Conservation (phyloP, 208 protist species). For the Acanthamoeba royreba region DNA sequence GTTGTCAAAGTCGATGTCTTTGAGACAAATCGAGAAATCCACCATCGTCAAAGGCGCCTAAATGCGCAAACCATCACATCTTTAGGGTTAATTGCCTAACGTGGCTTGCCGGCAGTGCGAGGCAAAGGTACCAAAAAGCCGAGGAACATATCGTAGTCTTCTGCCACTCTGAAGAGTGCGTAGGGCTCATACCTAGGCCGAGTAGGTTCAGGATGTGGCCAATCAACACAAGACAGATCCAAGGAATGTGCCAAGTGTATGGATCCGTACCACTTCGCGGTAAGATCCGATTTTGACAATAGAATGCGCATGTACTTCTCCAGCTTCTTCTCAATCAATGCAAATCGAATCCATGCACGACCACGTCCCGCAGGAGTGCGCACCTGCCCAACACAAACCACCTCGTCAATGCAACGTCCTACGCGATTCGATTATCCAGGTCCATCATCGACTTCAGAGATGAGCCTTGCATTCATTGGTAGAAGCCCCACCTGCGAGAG, state of each 20-base stretch:
- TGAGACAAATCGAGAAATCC: slow-evolving; percentile 3
- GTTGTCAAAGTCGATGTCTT: neutral
- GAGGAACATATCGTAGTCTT: neutral
- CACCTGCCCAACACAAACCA: no score
- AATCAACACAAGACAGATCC: no score
- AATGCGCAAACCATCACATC: no score
- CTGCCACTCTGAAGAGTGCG: neutral
- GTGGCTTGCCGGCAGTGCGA: no score
- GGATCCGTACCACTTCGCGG: neutral
- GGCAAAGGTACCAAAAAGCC: neutral
- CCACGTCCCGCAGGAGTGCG: neutral
- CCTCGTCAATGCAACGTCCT: no score
- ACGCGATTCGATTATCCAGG: neutral
- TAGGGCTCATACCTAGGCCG: neutral
- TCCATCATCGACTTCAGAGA: neutral
- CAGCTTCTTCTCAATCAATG: slow-evolving; percentile 5
- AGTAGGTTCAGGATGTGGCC: neutral
- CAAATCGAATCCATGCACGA: neutral
- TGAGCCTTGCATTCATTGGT: no score
- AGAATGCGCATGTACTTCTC: slow-evolving; percentile 10
- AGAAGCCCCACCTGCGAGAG: neutral
- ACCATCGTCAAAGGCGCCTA: neutral
- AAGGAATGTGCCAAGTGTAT: no score
- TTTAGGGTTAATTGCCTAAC: no score
- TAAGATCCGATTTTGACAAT: neutral